Evolutionary conservation across 208 protist genomes (phyloP).

Genomic region (Lotmaria passim): DNA sequence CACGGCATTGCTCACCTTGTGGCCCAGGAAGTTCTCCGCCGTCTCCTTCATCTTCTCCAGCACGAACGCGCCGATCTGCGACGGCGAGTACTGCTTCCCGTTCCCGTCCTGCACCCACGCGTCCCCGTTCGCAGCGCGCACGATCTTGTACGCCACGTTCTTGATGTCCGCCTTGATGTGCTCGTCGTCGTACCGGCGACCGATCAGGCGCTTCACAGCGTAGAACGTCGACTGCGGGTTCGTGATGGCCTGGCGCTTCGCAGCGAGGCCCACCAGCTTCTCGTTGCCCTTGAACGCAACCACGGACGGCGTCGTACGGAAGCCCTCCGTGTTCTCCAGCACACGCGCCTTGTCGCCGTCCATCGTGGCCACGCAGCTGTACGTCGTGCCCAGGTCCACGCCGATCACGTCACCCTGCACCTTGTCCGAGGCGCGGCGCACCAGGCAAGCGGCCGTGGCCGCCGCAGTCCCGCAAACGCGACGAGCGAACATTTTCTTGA

Average conservation of each 20-base stretch:
- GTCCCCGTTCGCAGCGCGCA: constrained; percentile 86
- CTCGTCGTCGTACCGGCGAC: constrained; percentile 74
- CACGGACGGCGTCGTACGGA: constrained; percentile 86
- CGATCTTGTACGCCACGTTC: constrained; percentile 96
- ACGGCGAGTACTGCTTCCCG: constrained; percentile 84
- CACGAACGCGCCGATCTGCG: constrained; percentile 77
- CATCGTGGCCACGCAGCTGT: constrained; percentile 72
- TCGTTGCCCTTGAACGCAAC: constrained; percentile 83
- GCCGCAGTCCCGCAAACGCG: constrained; percentile 45
- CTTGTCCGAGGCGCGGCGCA: constrained; percentile 60
- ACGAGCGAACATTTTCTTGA: constrained; percentile 50
- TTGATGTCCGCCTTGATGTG: constrained; percentile 79
- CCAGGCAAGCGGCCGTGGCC: constrained; percentile 32
- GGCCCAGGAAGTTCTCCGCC: constrained; percentile 33
- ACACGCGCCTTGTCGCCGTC: constrained; percentile 94
- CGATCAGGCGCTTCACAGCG: constrained; percentile 88
- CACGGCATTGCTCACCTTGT: constrained; percentile 83
- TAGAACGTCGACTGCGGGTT: constrained; percentile 85
- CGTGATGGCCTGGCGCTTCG: constrained; percentile 87
- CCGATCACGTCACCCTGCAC: constrained; percentile 85
- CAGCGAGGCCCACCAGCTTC: constrained; percentile 80
- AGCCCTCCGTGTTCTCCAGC: constrained; percentile 83
- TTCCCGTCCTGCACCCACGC: constrained; percentile 94
- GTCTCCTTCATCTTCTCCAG: constrained; percentile 86
- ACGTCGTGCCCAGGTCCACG: constrained; percentile 87